These are phyloP conservation scores for Cotoneaster glaucophyllus DNA, from an alignment of 306 rosid species.

Conservation along the genomic window DNA sequence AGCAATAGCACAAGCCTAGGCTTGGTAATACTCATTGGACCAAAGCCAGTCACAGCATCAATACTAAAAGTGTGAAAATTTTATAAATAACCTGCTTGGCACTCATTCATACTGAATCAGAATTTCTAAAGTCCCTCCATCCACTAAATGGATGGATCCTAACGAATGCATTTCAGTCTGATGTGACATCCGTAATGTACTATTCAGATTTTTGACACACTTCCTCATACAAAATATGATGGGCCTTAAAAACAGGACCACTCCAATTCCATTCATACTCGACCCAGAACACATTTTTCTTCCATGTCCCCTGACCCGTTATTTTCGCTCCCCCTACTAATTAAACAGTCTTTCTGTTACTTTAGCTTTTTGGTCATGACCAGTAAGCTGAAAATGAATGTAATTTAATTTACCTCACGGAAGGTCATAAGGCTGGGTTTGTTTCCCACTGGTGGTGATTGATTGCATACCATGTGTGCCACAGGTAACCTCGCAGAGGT, in stretches of 20 bases:
- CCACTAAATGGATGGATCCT: background rate
- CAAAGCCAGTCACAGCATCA: background rate
- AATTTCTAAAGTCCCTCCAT: background rate
- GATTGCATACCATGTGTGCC: constrained; percentile 99
- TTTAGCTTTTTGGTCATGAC: background rate
- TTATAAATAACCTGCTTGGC: background rate
- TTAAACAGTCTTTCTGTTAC: background rate
- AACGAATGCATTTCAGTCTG: background rate
- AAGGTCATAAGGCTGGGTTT: constrained; percentile 97
- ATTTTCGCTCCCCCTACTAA: background rate
- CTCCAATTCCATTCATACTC: background rate
- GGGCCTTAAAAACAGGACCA: background rate
- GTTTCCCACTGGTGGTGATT: constrained; percentile 86
- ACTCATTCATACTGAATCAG: background rate
- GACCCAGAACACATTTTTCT: background rate
- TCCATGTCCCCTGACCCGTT: background rate
- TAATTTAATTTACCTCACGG: constrained; percentile 60
- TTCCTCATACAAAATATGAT: background rate
- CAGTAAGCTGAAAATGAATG: constrained; percentile 5
- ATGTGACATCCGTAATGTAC: background rate
- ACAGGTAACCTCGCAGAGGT: constrained; percentile 79
- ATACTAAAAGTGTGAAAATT: background rate
- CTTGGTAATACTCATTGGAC: background rate
- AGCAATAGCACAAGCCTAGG: background rate
- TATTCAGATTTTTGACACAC: background rate